Evolutionary conservation across 176 grass and related monocot species (phyloP).

Genomic region (Oryza meyeriana): DNA sequence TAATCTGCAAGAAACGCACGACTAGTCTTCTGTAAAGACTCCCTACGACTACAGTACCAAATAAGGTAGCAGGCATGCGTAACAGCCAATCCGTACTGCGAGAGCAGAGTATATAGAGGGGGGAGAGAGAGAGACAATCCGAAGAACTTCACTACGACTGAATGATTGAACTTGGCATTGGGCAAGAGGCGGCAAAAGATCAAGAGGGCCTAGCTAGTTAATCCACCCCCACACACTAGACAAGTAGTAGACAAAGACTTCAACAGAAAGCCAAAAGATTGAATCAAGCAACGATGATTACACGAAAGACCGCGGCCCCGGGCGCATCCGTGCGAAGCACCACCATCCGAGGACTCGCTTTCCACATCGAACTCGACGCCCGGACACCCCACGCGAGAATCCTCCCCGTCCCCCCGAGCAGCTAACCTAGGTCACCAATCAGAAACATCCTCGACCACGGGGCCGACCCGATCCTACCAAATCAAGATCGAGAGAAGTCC

Average conservation of each 20-base stretch:
- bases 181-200: slow-evolving; percentile 26
- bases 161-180: not conserved
- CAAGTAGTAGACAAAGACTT: slow-evolving; percentile 25
- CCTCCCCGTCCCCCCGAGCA: not conserved
- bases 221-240: not conserved
- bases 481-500: not conserved
- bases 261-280: slow-evolving; percentile 30
- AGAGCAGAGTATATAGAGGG: not conserved
- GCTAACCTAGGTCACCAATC: not conserved
- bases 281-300: slow-evolving; percentile 63
- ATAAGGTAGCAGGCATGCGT: not conserved
- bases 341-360: slow-evolving; percentile 34
- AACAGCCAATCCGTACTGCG: not conserved
- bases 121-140: not conserved
- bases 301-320: slow-evolving; percentile 41
- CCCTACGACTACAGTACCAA: not conserved
- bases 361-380: slow-evolving; percentile 30
- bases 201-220: not conserved
- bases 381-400: not conserved
- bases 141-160: not conserved
- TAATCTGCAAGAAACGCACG: not conserved
- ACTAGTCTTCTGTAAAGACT: not conserved
- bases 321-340: slow-evolving; percentile 21
- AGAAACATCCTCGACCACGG: not conserved
- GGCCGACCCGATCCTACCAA: slow-evolving; percentile 11